Evolutionary conservation across 1,284 basidiomycete genomes (phyloP).

Genomic region (Melampsora larici-populina): DNA sequence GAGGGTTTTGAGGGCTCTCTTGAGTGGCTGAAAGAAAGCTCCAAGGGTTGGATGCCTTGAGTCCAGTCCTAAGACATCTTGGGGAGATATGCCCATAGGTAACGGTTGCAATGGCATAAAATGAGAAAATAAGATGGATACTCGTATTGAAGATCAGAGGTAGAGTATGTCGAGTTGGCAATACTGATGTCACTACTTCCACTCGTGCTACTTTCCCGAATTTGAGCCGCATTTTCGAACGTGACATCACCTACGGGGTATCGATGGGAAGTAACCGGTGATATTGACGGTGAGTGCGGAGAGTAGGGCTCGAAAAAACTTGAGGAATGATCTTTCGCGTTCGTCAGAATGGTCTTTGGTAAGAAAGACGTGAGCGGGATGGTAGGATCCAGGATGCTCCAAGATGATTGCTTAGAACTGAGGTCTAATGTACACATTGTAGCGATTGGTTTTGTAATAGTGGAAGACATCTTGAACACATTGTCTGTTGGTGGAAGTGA

Average conservation of each 20-base stretch:
- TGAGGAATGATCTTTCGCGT: neutral
- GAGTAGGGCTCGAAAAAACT: neutral
- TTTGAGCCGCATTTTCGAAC: neutral
- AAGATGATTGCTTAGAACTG: neutral
- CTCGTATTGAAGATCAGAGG: constrained; percentile 2
- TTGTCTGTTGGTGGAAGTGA: neutral
- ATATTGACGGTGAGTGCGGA: neutral
- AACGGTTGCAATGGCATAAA: neutral
- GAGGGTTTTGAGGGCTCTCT: neutral
- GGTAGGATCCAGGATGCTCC: neutral
- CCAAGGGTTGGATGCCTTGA: neutral
- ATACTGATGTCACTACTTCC: constrained; percentile 1
- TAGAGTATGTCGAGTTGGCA: neutral
- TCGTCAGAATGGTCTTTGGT: neutral
- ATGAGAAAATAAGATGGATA: neutral
- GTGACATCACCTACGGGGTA: neutral
- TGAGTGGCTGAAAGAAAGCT: neutral
- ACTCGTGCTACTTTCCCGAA: neutral
- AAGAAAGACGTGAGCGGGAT: neutral
- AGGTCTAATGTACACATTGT: neutral
- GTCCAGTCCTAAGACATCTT: constrained; percentile 3
- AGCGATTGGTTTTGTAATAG: neutral
- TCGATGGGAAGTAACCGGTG: neutral
- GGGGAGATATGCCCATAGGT: neutral
- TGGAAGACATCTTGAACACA: neutral